Evolutionary conservation across 2,329 filamentous ascomycete species (phyloP).

Genomic region (Curvularia lunata): DNA sequence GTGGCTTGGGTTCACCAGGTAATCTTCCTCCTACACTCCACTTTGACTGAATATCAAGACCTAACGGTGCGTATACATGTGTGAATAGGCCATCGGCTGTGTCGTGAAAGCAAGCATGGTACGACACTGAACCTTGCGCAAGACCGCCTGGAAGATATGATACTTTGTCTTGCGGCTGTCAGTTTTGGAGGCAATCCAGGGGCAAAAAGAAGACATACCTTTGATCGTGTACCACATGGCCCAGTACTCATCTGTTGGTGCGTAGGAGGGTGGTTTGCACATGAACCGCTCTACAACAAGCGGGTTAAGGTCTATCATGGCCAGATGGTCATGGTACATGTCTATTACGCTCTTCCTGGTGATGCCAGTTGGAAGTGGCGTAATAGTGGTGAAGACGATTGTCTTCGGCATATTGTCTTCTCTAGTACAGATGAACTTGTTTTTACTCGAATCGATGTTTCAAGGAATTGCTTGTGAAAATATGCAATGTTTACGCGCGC

Average conservation of each 20-base stretch:
- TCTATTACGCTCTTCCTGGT: slow-evolving; percentile 72
- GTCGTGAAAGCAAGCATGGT: slow-evolving; percentile 82
- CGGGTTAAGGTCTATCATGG: slow-evolving; percentile 89
- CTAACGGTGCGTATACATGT: slow-evolving; percentile 82
- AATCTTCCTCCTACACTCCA: slow-evolving; percentile 78
- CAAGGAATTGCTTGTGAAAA: slow-evolving; percentile 10
- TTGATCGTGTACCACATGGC: slow-evolving; percentile 72
- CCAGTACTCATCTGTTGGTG: slow-evolving; percentile 72
- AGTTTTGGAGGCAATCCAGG: background rate
- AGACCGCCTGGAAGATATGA: slow-evolving; percentile 73
- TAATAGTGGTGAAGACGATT: slow-evolving; percentile 77
- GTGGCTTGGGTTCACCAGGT: slow-evolving; percentile 71
- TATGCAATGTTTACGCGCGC: slow-evolving; percentile 16
- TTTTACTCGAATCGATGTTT: slow-evolving; percentile 12
- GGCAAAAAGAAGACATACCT: slow-evolving; percentile 29
- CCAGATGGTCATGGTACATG: slow-evolving; percentile 77
- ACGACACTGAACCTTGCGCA: slow-evolving; percentile 71
- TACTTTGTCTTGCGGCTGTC: slow-evolving; percentile 65
- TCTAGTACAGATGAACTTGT: slow-evolving; percentile 1
- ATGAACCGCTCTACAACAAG: slow-evolving; percentile 74
- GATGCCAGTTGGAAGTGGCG: slow-evolving; percentile 73
- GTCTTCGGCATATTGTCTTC: slow-evolving; percentile 68
- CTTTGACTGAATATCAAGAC: slow-evolving; percentile 77
- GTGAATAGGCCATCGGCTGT: slow-evolving; percentile 76
- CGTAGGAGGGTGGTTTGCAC: slow-evolving; percentile 70